phyloP scores from a whole-genome alignment of 176 grass and related monocot species.

The Triticum aestivum region DNA sequence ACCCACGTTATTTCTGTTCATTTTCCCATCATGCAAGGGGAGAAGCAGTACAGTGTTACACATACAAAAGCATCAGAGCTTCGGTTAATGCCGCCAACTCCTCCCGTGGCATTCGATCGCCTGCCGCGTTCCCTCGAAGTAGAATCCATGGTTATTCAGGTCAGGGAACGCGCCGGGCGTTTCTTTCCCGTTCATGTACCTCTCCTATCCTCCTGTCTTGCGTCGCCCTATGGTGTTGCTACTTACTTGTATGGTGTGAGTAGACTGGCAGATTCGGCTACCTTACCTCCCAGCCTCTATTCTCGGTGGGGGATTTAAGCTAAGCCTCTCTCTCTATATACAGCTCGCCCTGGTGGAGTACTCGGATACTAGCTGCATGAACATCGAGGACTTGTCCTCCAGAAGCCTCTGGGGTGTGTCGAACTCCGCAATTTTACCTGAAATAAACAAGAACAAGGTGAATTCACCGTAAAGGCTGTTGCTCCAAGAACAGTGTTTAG shows the following conservation, averaged over 20 bases:
- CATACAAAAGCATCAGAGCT: slow-evolving; percentile 48
- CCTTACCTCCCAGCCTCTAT: slow-evolving; percentile 41
- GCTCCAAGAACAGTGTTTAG: neutral
- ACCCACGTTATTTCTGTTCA: slow-evolving; percentile 13
- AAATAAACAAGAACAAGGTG: slow-evolving; percentile 18
- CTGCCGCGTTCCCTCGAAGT: neutral
- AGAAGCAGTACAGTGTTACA: slow-evolving; percentile 40
- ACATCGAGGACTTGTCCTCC: slow-evolving; percentile 91
- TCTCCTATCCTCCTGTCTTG: slow-evolving; percentile 4
- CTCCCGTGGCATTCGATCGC: neutral
- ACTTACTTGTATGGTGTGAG: slow-evolving; percentile 31
- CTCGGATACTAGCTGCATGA: slow-evolving; percentile 82
- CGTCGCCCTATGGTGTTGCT: neutral
- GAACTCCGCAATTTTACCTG: slow-evolving; percentile 92
- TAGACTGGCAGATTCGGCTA: slow-evolving; percentile 29
- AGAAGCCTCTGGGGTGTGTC: slow-evolving; percentile 67
- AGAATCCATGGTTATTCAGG: slow-evolving; percentile 23
- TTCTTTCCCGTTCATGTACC: neutral
- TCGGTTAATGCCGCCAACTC: slow-evolving; percentile 12
- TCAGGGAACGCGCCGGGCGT: slow-evolving; percentile 33
- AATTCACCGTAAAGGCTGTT: neutral
- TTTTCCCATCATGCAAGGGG: slow-evolving; percentile 28
- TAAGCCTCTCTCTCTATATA: slow-evolving; percentile 61
- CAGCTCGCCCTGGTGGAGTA: slow-evolving; percentile 82
- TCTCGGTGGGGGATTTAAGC: slow-evolving; percentile 29